Evolutionary conservation across 1,139 yeast species (phyloP).

Genomic region (Candida dubliniensis): DNA sequence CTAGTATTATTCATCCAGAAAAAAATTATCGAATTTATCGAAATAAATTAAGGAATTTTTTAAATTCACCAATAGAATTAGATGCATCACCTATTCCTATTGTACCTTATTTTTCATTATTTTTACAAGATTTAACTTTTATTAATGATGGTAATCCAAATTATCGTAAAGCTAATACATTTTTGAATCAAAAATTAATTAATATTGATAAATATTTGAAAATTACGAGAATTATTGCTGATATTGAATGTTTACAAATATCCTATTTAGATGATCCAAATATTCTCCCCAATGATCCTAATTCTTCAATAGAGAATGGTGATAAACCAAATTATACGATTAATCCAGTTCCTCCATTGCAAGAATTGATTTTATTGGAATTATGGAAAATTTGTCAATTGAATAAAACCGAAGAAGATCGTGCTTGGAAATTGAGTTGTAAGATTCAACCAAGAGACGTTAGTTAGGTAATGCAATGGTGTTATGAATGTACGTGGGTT

Average conservation of each 20-base stretch:
- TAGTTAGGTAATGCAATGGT: not conserved
- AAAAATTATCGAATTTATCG: conserved; percentile 81
- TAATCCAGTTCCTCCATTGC: conserved; percentile 47
- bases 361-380: conserved; percentile 66
- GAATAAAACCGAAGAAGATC: conserved; percentile 59
- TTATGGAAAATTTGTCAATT: conserved; percentile 68
- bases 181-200: conserved; percentile 60
- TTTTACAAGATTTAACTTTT: conserved; percentile 83
- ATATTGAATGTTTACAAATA: conserved; percentile 73
- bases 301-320: not conserved
- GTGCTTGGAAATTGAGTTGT: conserved; percentile 74
- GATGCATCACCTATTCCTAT: conserved; percentile 47
- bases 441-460: conserved; percentile 41
- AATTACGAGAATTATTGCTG: conserved; percentile 73
- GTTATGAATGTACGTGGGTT: no score
- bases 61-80: conserved; percentile 47
- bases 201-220: conserved; percentile 83
- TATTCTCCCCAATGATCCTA: not conserved
- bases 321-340: conserved; percentile 32
- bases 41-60: conserved; percentile 58
- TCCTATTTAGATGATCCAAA: conserved; percentile 38
- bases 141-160: conserved; percentile 85
- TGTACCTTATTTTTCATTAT: conserved; percentile 84
- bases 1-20: conserved; percentile 76
- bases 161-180: conserved; percentile 59